Base-by-base conservation (phyloP, 768 basidiomycete species). In the Pilatotrama ljubarskyi region DNA sequence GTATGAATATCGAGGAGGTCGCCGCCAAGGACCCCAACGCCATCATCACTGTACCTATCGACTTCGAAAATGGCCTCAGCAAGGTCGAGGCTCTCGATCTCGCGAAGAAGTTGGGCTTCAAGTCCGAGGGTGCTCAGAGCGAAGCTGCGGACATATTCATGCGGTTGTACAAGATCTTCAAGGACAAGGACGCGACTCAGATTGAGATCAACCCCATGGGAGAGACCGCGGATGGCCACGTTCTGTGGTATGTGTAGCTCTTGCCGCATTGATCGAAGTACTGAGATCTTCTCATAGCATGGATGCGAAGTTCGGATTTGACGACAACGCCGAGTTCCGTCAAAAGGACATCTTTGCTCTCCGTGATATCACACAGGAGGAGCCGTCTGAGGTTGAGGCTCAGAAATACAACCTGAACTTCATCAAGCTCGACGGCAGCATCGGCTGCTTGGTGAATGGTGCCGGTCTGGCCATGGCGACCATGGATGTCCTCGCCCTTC, bases 261-360 rank as follows among this genome's bases (percentile, higher is more conserved):
- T 11, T 46, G 8, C 2, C 13, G 24, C n/a, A 17, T 24, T 1
- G 29, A 14, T 44, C n/a, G 26, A 8, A 20, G 14, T 0, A 8
- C 43, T 51, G 40, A 18, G 20, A 32, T 58, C 10, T 22, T n/a
- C 2, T 46, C 62, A 13, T 65, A 96, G 95, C 80, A 98, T 99
- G 97, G 97, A 99, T 74, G 97, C 97, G 73, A 99, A 99, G 76
- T 93, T 98, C 62, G 94, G 95, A n/a, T 99, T 99, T 69, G 97
- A 99, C 69, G 97, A 99, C 73, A 98, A 99, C 71, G 97, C 97
- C 37, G 94, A 95, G 71, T 99, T 99, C 85, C 90, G 97, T 62
- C 97, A 99, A 72, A 76, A 86, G 69, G 94, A 96, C 66, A 73
- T 98, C 62, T 97, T 96, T 72, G 81, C 77, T 55, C 82, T 99